Evolutionary conservation across 2,329 filamentous ascomycete genomes (phyloP).

Genomic region (Colletotrichum sp.): DNA sequence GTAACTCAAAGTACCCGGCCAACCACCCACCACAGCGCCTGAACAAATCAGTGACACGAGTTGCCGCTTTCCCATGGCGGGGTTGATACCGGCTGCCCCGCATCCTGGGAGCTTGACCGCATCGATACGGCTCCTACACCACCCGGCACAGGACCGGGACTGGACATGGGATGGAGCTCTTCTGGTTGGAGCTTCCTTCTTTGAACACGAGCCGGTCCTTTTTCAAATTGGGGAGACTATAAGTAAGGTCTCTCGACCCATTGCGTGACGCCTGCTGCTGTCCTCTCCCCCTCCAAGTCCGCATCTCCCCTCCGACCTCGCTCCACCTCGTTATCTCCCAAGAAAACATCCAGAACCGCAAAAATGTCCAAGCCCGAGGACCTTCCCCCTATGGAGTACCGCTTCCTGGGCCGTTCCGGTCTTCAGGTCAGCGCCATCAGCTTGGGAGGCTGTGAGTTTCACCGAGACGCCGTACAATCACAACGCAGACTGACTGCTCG

Average conservation of each 20-base stretch:
- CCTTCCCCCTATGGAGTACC: constrained; percentile 68
- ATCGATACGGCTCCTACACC: not conserved
- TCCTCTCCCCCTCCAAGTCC: not conserved
- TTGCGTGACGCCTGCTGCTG: not conserved
- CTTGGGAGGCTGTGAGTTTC: constrained; percentile 61
- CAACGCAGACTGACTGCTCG: not conserved
- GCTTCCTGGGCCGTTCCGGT: constrained; percentile 73
- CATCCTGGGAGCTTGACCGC: constrained; percentile 3
- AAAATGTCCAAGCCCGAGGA: constrained; percentile 46
- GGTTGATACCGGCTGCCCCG: constrained; percentile 5
- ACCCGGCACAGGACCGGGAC: not conserved
- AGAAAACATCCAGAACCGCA: not conserved
- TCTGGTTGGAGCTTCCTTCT: constrained; percentile 8
- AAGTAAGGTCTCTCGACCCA: constrained; percentile 12
- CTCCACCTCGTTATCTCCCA: not conserved
- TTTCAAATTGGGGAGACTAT: constrained; percentile 10
- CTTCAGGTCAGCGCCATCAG: constrained; percentile 77
- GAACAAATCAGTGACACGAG: constrained; percentile 2
- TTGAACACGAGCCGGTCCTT: not conserved
- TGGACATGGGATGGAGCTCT: constrained; percentile 5
- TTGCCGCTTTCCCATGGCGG: constrained; percentile 8
- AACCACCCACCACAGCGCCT: not conserved
- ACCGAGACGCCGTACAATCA: not conserved
- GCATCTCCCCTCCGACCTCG: not conserved
- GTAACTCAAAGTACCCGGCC: not conserved